Evolutionary conservation across 163 green algal genomes (phyloP), one percentile per base, ranked within the genome.

Genomic region (Scenedesmus sp.): DNA sequence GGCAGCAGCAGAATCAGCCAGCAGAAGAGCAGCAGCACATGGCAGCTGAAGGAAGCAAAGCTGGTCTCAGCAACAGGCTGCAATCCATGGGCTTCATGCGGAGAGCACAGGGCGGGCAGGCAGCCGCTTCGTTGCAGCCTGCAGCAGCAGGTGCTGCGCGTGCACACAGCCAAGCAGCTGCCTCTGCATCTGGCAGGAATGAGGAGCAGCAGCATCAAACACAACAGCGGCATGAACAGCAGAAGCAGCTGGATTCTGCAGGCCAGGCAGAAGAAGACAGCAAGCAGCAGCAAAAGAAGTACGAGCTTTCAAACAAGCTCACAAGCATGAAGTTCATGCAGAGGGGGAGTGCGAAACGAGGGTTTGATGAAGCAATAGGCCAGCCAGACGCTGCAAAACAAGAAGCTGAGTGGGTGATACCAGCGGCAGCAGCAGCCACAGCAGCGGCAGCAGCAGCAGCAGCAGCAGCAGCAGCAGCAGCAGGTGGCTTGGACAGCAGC

Each of bases 291-390:
- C 78, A 83, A 35, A 42, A 91, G 78, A 85, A 79, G 87, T 68
- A 73, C 18, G 26, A 83, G 79, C 59, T 91, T 6, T 91, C 79
- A 12, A 42, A 88, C 59, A 83, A 83, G 42, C 40, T 88, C 13
- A 72, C 59, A 12, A 83, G 59, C 61, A 91, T 88, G 87, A 91
- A 91, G 79, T 88, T 88, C 22, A 91, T 88, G 87, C 79, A 91
- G 42, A 30, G 65, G 9, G 80, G 37, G 24, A n/a, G 16, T 3
- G 16, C 43, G 12, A 91, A 91, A 56, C 79, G 87, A 40, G 42
- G 59, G 22, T 81, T 51, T 76, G 78, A 85, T 4, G 78, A 91
- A 70, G 87, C 87, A 37, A 82, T 91, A 42, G 87, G 59, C 10
- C 56, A 87, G 22, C 30, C 20, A 33, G 78, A 91, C 35, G 59